Evolutionary conservation across 192 early-diverging fungal species (phyloP).

Genomic region (Coemansia sp.): DNA sequence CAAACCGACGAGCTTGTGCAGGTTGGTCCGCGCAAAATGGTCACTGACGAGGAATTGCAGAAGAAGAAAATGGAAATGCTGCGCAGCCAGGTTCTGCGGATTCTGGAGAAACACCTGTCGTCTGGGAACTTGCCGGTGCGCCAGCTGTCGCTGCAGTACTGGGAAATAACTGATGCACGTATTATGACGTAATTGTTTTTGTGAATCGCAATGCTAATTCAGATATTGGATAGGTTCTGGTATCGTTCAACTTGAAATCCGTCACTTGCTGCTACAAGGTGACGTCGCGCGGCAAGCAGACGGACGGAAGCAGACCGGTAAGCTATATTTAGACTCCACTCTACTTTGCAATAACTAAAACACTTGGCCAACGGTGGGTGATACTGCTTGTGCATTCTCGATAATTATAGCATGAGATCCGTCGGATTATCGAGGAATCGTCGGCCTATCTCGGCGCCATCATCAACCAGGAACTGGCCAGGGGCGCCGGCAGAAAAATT

Average conservation of each 20-base stretch:
- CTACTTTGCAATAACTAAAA: too few species aligned
- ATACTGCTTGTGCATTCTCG: background rate
- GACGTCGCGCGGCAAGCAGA: constrained; percentile 12
- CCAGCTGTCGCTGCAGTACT: constrained; percentile 49
- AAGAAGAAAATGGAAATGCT: constrained; percentile 21
- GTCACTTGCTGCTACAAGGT: constrained; percentile 47
- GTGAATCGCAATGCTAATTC: constrained; percentile 1
- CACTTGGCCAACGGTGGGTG: background rate
- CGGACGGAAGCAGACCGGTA: constrained; percentile 22
- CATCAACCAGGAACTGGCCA: constrained; percentile 41
- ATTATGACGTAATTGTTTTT: background rate
- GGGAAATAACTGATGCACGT: constrained; percentile 49
- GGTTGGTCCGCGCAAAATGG: constrained; percentile 21
- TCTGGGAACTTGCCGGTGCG: constrained; percentile 28
- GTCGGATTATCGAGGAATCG: constrained; percentile 39
- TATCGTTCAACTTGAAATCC: constrained; percentile 38
- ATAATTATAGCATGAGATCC: constrained; percentile 36
- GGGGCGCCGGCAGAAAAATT: constrained; percentile 12
- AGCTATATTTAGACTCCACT: constrained; percentile 4
- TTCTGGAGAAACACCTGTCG: constrained; percentile 40
- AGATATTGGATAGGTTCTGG: constrained; percentile 28
- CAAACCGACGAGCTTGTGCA: constrained; percentile 21
- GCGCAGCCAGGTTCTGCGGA: constrained; percentile 41
- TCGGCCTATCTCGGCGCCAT: constrained; percentile 39
- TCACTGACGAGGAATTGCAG: constrained; percentile 29